A percentile compares a stretch with the other conserved stretches of the same genome.
Conservation (phyloP, 306 rosid species). For the Cicer yamashitae region DNA sequence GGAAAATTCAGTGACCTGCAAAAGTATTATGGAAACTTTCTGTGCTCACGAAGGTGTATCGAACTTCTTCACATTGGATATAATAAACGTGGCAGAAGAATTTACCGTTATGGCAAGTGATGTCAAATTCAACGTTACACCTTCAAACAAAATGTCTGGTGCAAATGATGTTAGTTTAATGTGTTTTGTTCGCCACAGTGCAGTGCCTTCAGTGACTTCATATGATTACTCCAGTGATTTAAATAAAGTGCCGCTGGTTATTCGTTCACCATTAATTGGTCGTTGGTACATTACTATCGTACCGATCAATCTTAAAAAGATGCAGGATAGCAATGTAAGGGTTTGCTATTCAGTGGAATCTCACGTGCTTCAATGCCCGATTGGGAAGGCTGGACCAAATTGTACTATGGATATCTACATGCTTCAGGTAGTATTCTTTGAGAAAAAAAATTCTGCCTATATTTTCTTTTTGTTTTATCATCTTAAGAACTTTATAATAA, state of each 20-base stretch:
- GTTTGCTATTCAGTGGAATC: constrained; percentile 80
- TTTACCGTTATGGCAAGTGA: constrained; percentile 61
- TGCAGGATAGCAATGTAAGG: constrained; percentile 44
- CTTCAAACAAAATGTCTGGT: constrained; percentile 50
- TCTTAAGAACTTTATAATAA: constrained; percentile 16
- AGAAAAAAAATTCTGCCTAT: constrained; percentile 41
- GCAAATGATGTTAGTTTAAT: constrained; percentile 55
- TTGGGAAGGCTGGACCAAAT: constrained; percentile 82
- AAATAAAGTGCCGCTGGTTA: constrained; percentile 60
- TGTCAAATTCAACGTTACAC: constrained; percentile 55
- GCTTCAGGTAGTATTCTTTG: constrained; percentile 74
- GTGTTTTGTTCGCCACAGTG: constrained; percentile 85
- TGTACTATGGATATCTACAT: constrained; percentile 68
- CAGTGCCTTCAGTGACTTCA: constrained; percentile 70
- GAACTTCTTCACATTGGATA: constrained; percentile 68
- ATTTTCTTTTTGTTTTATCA: constrained; percentile 34
- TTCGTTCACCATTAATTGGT: constrained; percentile 75
- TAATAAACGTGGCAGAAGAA: constrained; percentile 66
- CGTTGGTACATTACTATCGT: constrained; percentile 72
- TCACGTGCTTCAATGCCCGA: constrained; percentile 71
- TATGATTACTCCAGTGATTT: constrained; percentile 77
- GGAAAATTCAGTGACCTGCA: constrained; percentile 60
- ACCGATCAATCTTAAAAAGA: constrained; percentile 55
- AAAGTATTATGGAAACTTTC: constrained; percentile 55
- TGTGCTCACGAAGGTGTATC: constrained; percentile 67